phyloP scores from a whole-genome alignment of 331 rosid species.

The Rosa hybrid region DNA sequence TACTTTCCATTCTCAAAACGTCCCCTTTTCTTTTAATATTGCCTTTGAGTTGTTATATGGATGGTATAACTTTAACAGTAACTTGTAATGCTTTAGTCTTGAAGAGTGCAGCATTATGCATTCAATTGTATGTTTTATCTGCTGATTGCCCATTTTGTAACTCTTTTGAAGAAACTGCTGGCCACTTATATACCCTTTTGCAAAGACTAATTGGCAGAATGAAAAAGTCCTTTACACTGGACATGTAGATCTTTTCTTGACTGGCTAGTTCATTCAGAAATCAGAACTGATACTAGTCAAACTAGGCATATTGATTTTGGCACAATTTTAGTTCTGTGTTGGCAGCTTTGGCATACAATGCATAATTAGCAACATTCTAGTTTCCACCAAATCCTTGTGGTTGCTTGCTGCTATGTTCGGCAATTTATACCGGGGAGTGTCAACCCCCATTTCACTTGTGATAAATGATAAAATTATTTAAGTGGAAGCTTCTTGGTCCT shows the following conservation, averaged over 20 bases:
- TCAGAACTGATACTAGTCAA: too few relatives aligned
- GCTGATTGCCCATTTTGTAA: background rate
- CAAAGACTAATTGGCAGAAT: background rate
- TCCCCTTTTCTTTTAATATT: background rate
- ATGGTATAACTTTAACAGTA: background rate
- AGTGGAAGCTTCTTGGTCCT: too few relatives aligned
- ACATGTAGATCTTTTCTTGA: background rate
- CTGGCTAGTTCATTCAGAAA: background rate
- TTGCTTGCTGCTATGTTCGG: too few relatives aligned
- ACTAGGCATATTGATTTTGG: background rate
- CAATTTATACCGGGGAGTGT: too few relatives aligned
- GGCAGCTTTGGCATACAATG: too few relatives aligned
- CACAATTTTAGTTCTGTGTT: too few relatives aligned
- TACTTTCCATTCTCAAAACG: background rate
- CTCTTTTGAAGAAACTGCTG: background rate
- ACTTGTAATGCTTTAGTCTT: background rate
- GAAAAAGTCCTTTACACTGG: background rate
- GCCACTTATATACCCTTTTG: background rate
- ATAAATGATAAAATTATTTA: too few relatives aligned
- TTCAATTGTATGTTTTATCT: background rate
- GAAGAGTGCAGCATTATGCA: background rate
- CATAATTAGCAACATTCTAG: too few relatives aligned
- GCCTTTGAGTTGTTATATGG: background rate
- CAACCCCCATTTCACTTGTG: too few relatives aligned
- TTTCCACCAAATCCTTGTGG: too few relatives aligned